Percentiles rank a stretch among this genome's conserved stretches.
Evolutionary conservation across 1,284 basidiomycete genomes (phyloP).

Genomic region (Rhodotorula sp.): DNA sequence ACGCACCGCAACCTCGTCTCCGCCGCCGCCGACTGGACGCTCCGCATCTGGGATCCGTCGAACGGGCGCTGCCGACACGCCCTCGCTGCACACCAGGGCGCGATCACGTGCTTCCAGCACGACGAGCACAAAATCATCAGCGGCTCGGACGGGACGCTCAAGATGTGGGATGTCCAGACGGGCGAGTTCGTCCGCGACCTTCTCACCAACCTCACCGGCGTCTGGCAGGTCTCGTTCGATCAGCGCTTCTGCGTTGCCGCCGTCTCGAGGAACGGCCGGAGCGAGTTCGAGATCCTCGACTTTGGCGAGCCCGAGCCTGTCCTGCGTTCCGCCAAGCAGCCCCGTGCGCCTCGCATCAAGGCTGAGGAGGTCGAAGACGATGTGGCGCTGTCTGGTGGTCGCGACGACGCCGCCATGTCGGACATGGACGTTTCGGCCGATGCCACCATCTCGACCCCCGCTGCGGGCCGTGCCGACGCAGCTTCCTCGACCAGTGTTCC

Average conservation of each 20-base stretch:
- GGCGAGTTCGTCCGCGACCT: constrained; percentile 81
- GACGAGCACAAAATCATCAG: constrained; percentile 93
- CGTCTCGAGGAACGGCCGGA: constrained; percentile 44
- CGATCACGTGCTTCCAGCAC: constrained; percentile 96
- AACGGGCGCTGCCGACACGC: constrained; percentile 74
- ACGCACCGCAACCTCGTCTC: constrained; percentile 86
- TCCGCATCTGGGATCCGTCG: constrained; percentile 88
- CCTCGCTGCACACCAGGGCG: constrained; percentile 83
- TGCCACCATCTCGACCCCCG: neutral
- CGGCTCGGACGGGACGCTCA: constrained; percentile 90
- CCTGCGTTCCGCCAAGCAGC: neutral
- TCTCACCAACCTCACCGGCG: constrained; percentile 80
- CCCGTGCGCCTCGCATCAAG: constrained; percentile 6
- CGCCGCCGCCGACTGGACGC: constrained; percentile 87
- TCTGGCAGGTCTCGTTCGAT: constrained; percentile 95
- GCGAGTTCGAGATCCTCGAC: constrained; percentile 46
- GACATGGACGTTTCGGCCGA: neutral
- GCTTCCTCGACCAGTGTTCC: neutral
- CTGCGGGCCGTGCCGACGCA: neutral
- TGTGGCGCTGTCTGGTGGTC: too few relatives aligned
- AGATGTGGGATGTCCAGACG: constrained; percentile 91
- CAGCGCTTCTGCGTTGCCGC: constrained; percentile 89
- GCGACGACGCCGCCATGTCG: neutral
- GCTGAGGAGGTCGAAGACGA: constrained; percentile 4
- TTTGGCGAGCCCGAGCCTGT: constrained; percentile 31